Percentiles rank a stretch among this genome's conserved stretches.
These are phyloP conservation scores for Nasturtium officinale DNA, from an alignment of 345 rosid genomes.

Conservation along the genomic window DNA sequence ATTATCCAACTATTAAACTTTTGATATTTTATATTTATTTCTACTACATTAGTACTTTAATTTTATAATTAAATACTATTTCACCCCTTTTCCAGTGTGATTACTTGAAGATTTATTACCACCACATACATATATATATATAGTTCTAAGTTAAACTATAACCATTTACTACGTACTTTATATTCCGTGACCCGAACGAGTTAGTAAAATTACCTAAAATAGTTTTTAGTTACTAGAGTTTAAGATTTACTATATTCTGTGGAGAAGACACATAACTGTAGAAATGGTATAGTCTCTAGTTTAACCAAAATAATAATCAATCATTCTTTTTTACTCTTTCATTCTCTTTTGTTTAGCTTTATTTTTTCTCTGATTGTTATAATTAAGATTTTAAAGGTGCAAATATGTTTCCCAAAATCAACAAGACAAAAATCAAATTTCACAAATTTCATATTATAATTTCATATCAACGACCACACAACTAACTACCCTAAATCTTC, in stretches of 20 bases:
- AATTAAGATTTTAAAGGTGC: background rate
- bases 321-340: background rate
- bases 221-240: no score
- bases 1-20: no score
- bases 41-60: background rate
- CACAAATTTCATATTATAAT: background rate
- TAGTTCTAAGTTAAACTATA: no score
- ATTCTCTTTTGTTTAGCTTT: background rate
- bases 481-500: constrained; percentile 8
- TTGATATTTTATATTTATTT: no score
- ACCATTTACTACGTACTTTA: no score
- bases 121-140: background rate
- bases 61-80: no score
- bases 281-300: background rate
- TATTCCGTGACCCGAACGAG: no score
- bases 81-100: background rate
- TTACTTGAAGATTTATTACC: background rate
- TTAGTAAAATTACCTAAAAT: no score
- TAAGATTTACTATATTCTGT: background rate
- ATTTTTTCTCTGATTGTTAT: background rate
- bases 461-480: constrained; percentile 29
- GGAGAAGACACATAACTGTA: background rate
- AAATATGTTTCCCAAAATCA: background rate
- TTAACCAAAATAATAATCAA: background rate
- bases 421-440: background rate